Evolutionary conservation across 1,139 yeast genomes (phyloP).

Genomic region (Sugiyamaella sp.): DNA sequence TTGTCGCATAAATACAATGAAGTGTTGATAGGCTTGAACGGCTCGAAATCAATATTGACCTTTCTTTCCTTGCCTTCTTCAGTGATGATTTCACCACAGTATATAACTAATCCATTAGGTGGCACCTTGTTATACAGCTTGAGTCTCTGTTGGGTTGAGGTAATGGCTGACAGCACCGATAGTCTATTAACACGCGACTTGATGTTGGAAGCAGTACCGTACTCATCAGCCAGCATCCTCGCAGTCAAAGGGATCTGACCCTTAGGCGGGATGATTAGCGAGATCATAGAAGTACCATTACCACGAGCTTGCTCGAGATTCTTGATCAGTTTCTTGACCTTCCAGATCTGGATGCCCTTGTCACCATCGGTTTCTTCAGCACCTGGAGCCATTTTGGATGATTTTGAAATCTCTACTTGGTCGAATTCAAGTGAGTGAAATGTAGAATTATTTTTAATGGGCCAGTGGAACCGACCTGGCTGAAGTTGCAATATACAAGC

Average conservation of each 20-base stretch:
- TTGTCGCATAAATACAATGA: conserved; percentile 95
- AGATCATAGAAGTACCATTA: conserved; percentile 98
- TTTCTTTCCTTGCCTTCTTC: conserved; percentile 97
- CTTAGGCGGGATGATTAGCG: conserved; percentile 88
- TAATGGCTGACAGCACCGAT: conserved; percentile 93
- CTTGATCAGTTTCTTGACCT: conserved; percentile 78
- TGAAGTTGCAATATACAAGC: too few relatives aligned
- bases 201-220: conserved; percentile 97
- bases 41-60: conserved; percentile 92
- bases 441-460: too few relatives aligned
- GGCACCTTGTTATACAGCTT: conserved; percentile 90
- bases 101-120: conserved; percentile 88
- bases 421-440: conserved; percentile 2
- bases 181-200: conserved; percentile 96
- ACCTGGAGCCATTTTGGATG: conserved; percentile 35
- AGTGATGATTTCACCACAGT: conserved; percentile 97
- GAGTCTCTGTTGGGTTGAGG: conserved; percentile 95
- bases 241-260: conserved; percentile 88
- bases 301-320: conserved; percentile 90
- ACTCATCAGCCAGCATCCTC: conserved; percentile 95
- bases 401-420: not conserved
- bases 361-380: conserved; percentile 64
- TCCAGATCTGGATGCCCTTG: conserved; percentile 98
- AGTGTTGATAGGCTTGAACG: conserved; percentile 97
- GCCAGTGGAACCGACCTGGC: too few relatives aligned